Percentiles rank a stretch among this genome's conserved stretches.
These are phyloP conservation scores for Vigna reflexopilosa DNA, from an alignment of 306 rosid genomes.

Conservation along the genomic window DNA sequence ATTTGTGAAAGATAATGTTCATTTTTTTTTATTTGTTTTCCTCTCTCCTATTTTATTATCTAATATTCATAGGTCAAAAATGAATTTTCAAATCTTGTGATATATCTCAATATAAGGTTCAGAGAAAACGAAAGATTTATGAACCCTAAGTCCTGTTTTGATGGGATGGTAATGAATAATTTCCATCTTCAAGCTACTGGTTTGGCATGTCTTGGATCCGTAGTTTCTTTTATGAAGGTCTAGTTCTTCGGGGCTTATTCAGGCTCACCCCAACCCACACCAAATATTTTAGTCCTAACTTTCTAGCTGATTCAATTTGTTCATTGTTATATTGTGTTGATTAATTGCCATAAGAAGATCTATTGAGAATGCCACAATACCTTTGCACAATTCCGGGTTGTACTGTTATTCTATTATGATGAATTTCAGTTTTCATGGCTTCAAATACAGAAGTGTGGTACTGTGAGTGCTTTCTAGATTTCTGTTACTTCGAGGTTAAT, in stretches of 20 bases:
- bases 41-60: slow-evolving; percentile 16
- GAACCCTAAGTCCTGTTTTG: slow-evolving; percentile 19
- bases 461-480: slow-evolving; percentile 20
- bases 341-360: not conserved
- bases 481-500: slow-evolving; percentile 4
- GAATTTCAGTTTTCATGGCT: slow-evolving; percentile 11
- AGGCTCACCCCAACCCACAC: not conserved
- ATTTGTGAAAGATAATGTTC: slow-evolving; percentile 14
- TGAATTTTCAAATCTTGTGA: not conserved
- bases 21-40: not conserved
- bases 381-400: not conserved
- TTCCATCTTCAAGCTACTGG: slow-evolving; percentile 21
- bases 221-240: slow-evolving; percentile 32
- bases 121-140: slow-evolving; percentile 16
- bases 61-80: slow-evolving; percentile 7
- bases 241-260: not conserved
- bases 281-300: not conserved
- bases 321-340: slow-evolving; percentile 14
- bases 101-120: not conserved
- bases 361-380: not conserved
- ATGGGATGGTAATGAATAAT: slow-evolving; percentile 12
- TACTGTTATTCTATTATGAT: not conserved
- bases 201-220: slow-evolving; percentile 23
- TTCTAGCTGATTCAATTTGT: slow-evolving; percentile 15
- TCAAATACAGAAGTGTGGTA: not conserved